These are phyloP conservation scores for Leccinellum albellum DNA, from an alignment of 768 basidiomycete genomes.

Conservation along the genomic window DNA sequence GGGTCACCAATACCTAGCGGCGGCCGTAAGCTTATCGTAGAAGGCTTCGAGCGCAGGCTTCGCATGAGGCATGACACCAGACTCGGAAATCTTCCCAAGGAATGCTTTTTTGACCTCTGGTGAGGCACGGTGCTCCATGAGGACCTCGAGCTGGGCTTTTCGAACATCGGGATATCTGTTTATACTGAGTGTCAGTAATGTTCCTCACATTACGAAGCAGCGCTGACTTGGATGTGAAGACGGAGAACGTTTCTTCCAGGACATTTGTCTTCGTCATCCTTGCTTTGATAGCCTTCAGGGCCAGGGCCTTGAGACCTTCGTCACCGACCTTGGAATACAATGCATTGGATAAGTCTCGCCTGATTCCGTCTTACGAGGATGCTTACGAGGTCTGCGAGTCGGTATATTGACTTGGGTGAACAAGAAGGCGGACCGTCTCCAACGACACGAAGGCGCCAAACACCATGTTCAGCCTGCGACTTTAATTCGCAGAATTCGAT, in stretches of 20 bases:
- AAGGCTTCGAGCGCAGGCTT: constrained; percentile 12
- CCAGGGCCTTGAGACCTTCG: constrained; percentile 12
- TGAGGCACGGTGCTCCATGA: constrained; percentile 5
- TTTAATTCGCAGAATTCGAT: constrained; percentile 16
- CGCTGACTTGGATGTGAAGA: constrained; percentile 25
- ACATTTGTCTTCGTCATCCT: constrained; percentile 20
- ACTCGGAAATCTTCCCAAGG: constrained; percentile 5
- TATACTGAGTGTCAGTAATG: not conserved
- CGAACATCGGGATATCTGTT: constrained; percentile 21
- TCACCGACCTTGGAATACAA: constrained; percentile 10
- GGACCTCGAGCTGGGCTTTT: constrained; percentile 14
- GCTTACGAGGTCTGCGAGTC: constrained; percentile 31
- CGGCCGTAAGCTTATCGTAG: constrained; percentile 11
- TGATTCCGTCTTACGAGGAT: not conserved
- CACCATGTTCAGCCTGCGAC: constrained; percentile 11
- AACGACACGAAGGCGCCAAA: not conserved
- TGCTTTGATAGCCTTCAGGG: constrained; percentile 18
- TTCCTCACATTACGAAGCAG: not conserved
- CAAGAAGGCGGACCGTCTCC: constrained; percentile 15
- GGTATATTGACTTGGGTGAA: constrained; percentile 38
- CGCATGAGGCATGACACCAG: constrained; percentile 5
- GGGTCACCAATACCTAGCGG: no score
- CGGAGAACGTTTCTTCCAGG: constrained; percentile 26
- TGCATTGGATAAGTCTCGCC: not conserved
- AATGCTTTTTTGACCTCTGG: constrained; percentile 14